Percentiles rank a stretch among this genome's conserved stretches.
phyloP scores from a whole-genome alignment of 2,329 filamentous ascomycete species.

The Calonectria montana region DNA sequence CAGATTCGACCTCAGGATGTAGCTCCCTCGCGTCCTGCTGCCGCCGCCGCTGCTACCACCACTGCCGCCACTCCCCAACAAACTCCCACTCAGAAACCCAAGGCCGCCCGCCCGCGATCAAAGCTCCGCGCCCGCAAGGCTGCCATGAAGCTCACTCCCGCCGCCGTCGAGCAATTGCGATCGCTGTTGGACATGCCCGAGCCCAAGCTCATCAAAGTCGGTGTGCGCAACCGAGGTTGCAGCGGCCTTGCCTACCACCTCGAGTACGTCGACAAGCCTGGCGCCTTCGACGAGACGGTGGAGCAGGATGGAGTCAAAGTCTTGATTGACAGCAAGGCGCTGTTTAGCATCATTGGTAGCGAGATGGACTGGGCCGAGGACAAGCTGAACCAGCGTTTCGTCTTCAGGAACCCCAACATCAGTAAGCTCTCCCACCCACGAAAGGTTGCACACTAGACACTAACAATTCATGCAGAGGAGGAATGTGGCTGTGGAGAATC shows the following conservation, averaged over 20 bases:
- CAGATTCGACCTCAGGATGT: slow-evolving; percentile 29
- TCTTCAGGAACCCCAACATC: slow-evolving; percentile 98
- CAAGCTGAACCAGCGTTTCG: slow-evolving; percentile 90
- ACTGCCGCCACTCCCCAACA: slow-evolving; percentile 50
- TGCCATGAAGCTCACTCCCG: slow-evolving; percentile 85
- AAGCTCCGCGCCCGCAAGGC: slow-evolving; percentile 79
- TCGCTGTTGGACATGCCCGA: slow-evolving; percentile 84
- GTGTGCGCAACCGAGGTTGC: slow-evolving; percentile 93
- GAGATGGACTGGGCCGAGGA: slow-evolving; percentile 99
- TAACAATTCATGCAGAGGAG: slow-evolving; percentile 75
- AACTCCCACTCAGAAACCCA: slow-evolving; percentile 74
- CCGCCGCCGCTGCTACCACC: slow-evolving; percentile 43
- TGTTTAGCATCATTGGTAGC: slow-evolving; percentile 97
- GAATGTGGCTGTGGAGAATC: slow-evolving; percentile 97
- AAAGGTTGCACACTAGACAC: slow-evolving; percentile 11
- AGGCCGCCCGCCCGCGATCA: slow-evolving; percentile 54
- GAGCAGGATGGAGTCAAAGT: slow-evolving; percentile 98
- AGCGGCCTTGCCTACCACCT: slow-evolving; percentile 93
- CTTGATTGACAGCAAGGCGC: slow-evolving; percentile 94
- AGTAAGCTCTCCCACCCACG: slow-evolving; percentile 72
- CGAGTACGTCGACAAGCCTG: slow-evolving; percentile 94
- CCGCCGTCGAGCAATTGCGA: slow-evolving; percentile 83
- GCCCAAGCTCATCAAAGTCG: slow-evolving; percentile 92
- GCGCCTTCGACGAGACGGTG: slow-evolving; percentile 88
- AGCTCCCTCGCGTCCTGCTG: slow-evolving; percentile 27